Evolutionary conservation across 305 asterid species (phyloP).

Genomic region (Fraxinus nigra): DNA sequence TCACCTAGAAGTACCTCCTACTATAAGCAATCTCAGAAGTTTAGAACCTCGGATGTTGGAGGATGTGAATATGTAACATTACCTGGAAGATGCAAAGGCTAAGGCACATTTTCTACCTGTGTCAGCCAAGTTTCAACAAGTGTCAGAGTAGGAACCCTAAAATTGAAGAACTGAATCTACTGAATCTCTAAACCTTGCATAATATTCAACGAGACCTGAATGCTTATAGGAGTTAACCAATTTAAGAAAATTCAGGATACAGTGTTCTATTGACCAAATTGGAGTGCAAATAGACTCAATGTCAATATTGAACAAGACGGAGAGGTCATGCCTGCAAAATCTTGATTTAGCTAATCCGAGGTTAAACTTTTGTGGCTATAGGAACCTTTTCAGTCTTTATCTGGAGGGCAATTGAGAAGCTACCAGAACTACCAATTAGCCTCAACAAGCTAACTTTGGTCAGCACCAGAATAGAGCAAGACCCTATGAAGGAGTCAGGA

Average conservation of each 20-base stretch:
- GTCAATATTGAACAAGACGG: neutral
- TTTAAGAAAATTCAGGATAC: neutral
- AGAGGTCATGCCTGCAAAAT: neutral
- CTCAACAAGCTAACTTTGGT: neutral
- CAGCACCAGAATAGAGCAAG: neutral
- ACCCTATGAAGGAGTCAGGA: neutral
- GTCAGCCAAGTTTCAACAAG: neutral
- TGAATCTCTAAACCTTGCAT: neutral
- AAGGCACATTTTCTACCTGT: neutral
- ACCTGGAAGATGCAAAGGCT: constrained; percentile 1
- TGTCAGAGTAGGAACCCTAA: neutral
- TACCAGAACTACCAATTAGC: constrained; percentile 6
- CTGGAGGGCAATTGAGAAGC: neutral
- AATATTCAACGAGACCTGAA: neutral
- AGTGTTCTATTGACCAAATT: neutral
- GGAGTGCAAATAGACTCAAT: neutral
- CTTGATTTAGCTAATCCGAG: neutral
- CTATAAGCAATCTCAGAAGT: neutral
- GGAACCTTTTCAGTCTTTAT: neutral
- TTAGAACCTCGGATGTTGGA: neutral
- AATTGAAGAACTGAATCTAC: neutral
- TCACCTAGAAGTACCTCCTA: neutral
- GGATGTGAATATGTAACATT: neutral
- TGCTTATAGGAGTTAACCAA: neutral
- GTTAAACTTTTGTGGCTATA: neutral